A percentile compares a stretch with the other conserved stretches of the same genome.
Conservation (phyloP, 257 asterid genomes). For the Solanum etuberosum region DNA sequence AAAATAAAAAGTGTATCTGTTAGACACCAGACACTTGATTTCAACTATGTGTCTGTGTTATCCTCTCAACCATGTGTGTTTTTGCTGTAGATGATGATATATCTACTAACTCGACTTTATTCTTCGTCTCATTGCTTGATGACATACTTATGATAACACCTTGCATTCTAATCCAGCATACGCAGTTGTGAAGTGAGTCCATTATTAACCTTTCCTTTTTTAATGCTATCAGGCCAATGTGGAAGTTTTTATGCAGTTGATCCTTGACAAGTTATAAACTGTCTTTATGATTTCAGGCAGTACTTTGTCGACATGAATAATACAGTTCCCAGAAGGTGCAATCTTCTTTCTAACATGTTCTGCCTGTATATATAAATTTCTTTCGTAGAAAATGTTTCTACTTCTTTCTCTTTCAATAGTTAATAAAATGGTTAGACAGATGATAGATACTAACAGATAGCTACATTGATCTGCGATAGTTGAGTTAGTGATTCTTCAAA, state of each 20-base stretch:
- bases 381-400: background rate
- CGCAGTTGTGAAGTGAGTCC: slow-evolving; percentile 41
- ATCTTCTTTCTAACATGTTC: background rate
- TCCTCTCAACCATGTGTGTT: background rate
- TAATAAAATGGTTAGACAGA: background rate
- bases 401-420: background rate
- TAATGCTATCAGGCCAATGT: background rate
- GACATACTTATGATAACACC: slow-evolving; percentile 30
- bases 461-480: background rate
- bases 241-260: background rate
- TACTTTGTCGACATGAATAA: slow-evolving; percentile 36
- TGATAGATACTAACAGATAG: background rate
- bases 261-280: background rate
- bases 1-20: background rate
- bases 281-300: slow-evolving; percentile 27
- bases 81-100: background rate
- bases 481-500: background rate
- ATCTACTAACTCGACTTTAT: background rate
- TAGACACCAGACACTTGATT: background rate
- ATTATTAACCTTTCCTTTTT: background rate
- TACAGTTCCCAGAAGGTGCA: slow-evolving; percentile 45
- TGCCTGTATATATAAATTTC: background rate
- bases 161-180: slow-evolving; percentile 37
- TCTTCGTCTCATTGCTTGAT: background rate
- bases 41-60: background rate